phyloP scores from a whole-genome alignment of 768 basidiomycete genomes.

The Collybia sordida region DNA sequence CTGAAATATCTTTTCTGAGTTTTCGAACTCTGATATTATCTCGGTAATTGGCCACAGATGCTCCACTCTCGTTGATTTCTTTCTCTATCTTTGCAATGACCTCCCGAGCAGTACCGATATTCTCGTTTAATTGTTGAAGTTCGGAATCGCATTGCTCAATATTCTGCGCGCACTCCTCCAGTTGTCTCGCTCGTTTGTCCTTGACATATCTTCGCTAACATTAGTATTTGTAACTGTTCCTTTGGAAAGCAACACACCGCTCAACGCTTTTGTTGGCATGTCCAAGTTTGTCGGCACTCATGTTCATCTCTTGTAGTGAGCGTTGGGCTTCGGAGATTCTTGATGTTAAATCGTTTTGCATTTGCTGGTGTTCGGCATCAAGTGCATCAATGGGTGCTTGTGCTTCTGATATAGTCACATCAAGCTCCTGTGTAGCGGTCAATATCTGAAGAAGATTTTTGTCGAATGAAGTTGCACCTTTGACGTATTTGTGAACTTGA shows the following conservation, averaged over 20 bases:
- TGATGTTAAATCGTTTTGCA: conserved; percentile 47
- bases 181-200: conserved; percentile 58
- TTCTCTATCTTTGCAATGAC: conserved; percentile 63
- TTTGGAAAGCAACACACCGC: conserved; percentile 38
- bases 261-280: conserved; percentile 64
- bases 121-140: conserved; percentile 31
- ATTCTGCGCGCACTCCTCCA: conserved; percentile 57
- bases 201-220: conserved; percentile 61
- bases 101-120: conserved; percentile 38
- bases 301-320: conserved; percentile 63
- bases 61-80: conserved; percentile 76
- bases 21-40: conserved; percentile 83
- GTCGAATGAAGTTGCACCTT: conserved; percentile 40
- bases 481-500: conserved; percentile 36
- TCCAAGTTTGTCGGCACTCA: conserved; percentile 59
- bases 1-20: conserved; percentile 62
- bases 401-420: conserved; percentile 56
- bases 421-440: conserved; percentile 51
- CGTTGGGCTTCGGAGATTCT: conserved; percentile 54
- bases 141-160: conserved; percentile 45
- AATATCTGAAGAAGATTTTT: background rate
- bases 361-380: conserved; percentile 51
- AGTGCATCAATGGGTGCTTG: conserved; percentile 65
- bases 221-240: background rate
- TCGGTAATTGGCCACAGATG: conserved; percentile 66